Percentiles rank a stretch among this genome's conserved stretches.
These are phyloP conservation scores for Lentinula boryana DNA, from an alignment of 768 basidiomycete genomes.

Conservation along the genomic window DNA sequence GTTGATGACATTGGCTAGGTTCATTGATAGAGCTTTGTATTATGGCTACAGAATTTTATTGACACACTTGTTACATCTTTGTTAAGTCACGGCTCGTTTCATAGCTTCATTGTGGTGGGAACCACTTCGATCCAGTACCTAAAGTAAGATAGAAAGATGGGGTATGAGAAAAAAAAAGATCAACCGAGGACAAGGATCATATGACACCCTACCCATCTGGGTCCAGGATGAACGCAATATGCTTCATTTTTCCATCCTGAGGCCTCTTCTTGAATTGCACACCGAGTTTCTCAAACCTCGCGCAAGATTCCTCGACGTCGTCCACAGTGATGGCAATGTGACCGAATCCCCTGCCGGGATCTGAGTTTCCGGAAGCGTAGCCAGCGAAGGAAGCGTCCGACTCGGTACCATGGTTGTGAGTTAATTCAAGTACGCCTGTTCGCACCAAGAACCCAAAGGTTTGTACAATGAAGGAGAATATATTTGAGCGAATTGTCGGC, in stretches of 20 bases:
- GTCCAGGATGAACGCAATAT: conserved; percentile 82
- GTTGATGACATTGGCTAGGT: too few relatives aligned
- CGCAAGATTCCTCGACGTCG: conserved; percentile 78
- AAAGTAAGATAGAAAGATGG: conserved; percentile 1
- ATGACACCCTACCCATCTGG: conserved; percentile 59
- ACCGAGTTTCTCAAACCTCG: conserved; percentile 71
- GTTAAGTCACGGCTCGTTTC: neutral
- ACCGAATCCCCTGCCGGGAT: conserved; percentile 76
- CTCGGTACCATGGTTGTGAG: conserved; percentile 90
- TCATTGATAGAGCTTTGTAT: neutral
- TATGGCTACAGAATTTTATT: neutral
- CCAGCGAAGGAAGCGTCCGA: conserved; percentile 69
- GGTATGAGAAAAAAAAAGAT: neutral
- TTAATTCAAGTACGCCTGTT: conserved; percentile 77
- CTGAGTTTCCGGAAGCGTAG: conserved; percentile 82
- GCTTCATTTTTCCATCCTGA: conserved; percentile 78
- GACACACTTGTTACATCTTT: neutral
- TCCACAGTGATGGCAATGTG: conserved; percentile 87
- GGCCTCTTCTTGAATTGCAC: conserved; percentile 87
- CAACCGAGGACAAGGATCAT: neutral
- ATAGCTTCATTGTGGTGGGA: neutral
- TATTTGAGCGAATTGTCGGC: neutral
- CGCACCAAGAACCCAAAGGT: neutral
- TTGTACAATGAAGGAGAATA: neutral
- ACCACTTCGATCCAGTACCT: conserved; percentile 58